These are phyloP conservation scores for Pogostemon cablin DNA, from an alignment of 257 asterid species.

Conservation along the genomic window DNA sequence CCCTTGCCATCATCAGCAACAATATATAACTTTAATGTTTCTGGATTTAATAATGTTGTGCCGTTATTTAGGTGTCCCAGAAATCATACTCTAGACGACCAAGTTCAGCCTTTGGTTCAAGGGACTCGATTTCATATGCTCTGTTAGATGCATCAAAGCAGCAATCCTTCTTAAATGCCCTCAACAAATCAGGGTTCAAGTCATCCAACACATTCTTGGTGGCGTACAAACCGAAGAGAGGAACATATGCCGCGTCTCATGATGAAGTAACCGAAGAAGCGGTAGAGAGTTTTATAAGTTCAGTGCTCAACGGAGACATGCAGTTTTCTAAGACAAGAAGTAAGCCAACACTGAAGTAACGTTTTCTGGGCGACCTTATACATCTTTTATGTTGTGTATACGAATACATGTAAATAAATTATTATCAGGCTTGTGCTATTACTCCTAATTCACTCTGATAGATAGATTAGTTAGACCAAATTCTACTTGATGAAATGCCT, in stretches of 20 bases:
- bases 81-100: conserved; percentile 70
- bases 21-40: neutral
- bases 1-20: neutral
- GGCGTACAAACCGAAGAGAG: conserved; percentile 85
- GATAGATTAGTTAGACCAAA: conserved; percentile 3
- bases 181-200: conserved; percentile 68
- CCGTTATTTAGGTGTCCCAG: conserved; percentile 60
- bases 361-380: neutral
- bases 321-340: conserved; percentile 64
- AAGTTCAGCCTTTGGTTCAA: conserved; percentile 43
- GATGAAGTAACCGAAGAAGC: conserved; percentile 64
- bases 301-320: conserved; percentile 75
- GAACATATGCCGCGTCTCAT: conserved; percentile 56
- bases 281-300: conserved; percentile 63
- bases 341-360: conserved; percentile 55
- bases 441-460: neutral
- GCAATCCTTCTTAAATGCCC: conserved; percentile 62
- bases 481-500: conserved; percentile 23
- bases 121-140: conserved; percentile 66
- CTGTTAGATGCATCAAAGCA: conserved; percentile 80
- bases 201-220: conserved; percentile 60
- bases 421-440: neutral
- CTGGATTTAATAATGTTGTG: neutral
- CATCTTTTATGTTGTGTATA: neutral
- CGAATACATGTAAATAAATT: conserved; percentile 14